phyloP scores from a whole-genome alignment of 805 yeast species.

The Candida fluviatilis region DNA sequence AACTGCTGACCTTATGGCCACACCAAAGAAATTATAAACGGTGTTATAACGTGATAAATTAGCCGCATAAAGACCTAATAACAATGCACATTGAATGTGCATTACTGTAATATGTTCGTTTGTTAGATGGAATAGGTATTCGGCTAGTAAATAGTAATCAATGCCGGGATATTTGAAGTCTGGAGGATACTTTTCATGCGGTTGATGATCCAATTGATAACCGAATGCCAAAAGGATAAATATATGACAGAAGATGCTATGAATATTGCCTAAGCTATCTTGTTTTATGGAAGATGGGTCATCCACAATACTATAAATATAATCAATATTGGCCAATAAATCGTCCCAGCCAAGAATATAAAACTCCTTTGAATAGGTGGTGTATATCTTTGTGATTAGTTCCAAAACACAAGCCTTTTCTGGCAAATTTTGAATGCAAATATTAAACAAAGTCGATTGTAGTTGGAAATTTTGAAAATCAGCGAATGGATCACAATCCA shows the following conservation, averaged over 20 bases:
- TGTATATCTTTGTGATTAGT: constrained; percentile 22
- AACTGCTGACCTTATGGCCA: constrained; percentile 35
- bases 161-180: constrained; percentile 24
- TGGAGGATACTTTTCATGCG: constrained; percentile 4
- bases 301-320: constrained; percentile 6
- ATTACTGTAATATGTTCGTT: constrained; percentile 25
- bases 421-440: constrained; percentile 21
- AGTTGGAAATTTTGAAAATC: constrained; percentile 24
- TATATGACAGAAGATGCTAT: constrained; percentile 24
- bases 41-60: constrained; percentile 35
- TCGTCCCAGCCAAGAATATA: constrained; percentile 19
- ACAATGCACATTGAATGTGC: constrained; percentile 32
- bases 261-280: constrained; percentile 2
- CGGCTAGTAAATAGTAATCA: constrained; percentile 28
- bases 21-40: constrained; percentile 36
- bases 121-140: constrained; percentile 27
- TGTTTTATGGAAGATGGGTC: neutral
- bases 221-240: constrained; percentile 35
- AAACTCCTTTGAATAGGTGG: constrained; percentile 31
- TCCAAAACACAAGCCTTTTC: constrained; percentile 17
- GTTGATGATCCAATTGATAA: constrained; percentile 23
- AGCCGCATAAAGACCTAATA: constrained; percentile 34
- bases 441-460: constrained; percentile 18
- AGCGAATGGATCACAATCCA: constrained; percentile 12
- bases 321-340: constrained; percentile 6